Evolutionary conservation across 2,329 filamentous ascomycete genomes (phyloP).

Genomic region (Claviceps paspali): DNA sequence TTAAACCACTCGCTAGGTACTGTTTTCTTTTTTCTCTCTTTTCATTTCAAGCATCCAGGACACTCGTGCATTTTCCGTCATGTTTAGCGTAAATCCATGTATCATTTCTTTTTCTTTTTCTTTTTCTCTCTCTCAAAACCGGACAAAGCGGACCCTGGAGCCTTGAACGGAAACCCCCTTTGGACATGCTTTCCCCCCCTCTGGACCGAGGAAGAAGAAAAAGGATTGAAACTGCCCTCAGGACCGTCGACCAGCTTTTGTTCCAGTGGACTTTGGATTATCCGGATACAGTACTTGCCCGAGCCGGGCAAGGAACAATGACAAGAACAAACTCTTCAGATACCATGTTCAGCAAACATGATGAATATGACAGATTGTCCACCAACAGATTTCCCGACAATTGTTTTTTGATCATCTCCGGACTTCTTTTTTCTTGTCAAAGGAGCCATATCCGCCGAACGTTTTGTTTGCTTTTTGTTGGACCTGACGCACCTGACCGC

Average conservation of each 20-base stretch:
- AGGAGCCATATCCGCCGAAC: neutral
- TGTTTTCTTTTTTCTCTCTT: constrained; percentile 34
- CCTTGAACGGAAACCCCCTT: neutral
- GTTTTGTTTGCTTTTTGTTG: no score
- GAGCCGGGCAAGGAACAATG: constrained; percentile 5
- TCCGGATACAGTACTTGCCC: constrained; percentile 7
- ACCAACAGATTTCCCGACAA: neutral
- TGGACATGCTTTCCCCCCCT: neutral
- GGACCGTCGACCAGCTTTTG: neutral
- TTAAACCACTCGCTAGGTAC: constrained; percentile 47
- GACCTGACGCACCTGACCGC: no score
- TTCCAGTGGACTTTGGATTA: neutral
- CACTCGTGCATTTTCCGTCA: constrained; percentile 16
- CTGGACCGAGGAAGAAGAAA: neutral
- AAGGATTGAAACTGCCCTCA: neutral
- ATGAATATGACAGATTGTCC: constrained; percentile 3
- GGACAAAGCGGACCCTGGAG: neutral
- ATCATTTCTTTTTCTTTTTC: constrained; percentile 12
- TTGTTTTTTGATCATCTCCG: neutral
- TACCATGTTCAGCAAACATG: neutral
- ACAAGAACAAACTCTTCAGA: neutral
- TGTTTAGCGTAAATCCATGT: constrained; percentile 8
- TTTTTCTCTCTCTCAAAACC: constrained; percentile 8
- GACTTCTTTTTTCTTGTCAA: neutral
- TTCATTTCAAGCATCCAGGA: constrained; percentile 29